Evolutionary conservation across 345 rosid genomes (phyloP), one percentile per base, ranked within the genome.

Genomic region (Durio zibethinus): DNA sequence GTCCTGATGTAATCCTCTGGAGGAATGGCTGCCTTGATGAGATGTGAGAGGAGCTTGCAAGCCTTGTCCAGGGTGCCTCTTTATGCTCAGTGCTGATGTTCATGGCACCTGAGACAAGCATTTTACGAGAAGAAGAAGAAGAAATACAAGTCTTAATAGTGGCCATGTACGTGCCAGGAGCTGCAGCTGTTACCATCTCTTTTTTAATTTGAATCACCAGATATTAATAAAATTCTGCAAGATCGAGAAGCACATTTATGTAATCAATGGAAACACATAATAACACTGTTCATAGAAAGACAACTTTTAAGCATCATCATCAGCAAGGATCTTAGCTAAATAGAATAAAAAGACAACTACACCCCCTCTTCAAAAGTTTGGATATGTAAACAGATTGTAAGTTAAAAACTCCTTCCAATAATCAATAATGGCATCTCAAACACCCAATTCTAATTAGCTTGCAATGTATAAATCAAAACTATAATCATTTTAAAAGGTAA

Each of bases 171-270:
- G 81, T 20, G 48, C 78, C 80, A 59, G 84, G 78, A 82, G 82
- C 76, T 54, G 79, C 60, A 16, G 86, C 77, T 4, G 82, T 78
- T 20, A 84, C 86, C 93, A 88, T 89, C 21, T 47, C 29, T 48
- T 75, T 72, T 74, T 15, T 25, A 74, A 21, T 20, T 45, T 53
- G 53, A 63, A 16, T 75, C 72, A 48, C 78, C 18, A 60, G 29
- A 31, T 78, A 67, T 36, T 43, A 63, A 7, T 23, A 18, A 56
- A 63, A 35, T 43, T 63, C 77, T 59, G 35, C 43, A 59, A 74
- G 18, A 74, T 40, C 18, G n/a, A 74, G 42, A 52, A 18, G 12
- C 2, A 59, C 54, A 40, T 3, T 42, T 25, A 59, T 38, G 23
- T 59, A 59, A n/a, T 72, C 61, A 71, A 71, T 5, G 11, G 27